Evolutionary conservation across 495 filamentous ascomycete genomes (phyloP), one percentile per base, ranked within the genome.

Genomic region (Podospora didyma): DNA sequence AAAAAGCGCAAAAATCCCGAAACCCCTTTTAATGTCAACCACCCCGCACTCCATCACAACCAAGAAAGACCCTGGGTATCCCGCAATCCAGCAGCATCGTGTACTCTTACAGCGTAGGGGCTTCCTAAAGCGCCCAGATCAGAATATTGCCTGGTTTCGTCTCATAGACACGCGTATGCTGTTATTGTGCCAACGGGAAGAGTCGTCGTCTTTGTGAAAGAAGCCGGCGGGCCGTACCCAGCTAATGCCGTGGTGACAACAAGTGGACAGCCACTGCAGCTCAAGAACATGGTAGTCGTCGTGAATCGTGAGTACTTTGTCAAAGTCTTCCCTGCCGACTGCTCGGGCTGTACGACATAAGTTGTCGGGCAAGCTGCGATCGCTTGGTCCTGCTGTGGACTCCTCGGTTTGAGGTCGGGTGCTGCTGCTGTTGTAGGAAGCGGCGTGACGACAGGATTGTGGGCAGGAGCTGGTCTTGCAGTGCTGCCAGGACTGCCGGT

Each of bases 131-230:
- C 3, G 14, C 39, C 34, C 31, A 12, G 14, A 19, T 45, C 3
- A 3, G 26, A 4, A 44, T 23, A 4, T 34, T 14, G 28, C 5
- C 49, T 22, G 4, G 17, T 12, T 26, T 34, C 17, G 17, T 12
- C 46, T 56, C 41, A 58, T 28, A 7, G 26, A n/a, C 67, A 70
- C 24, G 59, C 59, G 51, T 67, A 70, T 2, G 62, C 54, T 12
- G 67, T 70, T n/a, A 54, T 57, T 6, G 58, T 51, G 16, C 67
- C 67, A 10, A 70, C 56, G 1, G 64, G 59, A 14, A 67, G 49
- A 7, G 65, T 70, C 2, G 61, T 60, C 2, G 67, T 70, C 23
- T 60, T 65, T 3, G 53, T 62, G 46, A 70, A 70, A n/a, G 42
- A 20, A 0, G 20, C 62, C 17, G 60, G 51, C 16, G 62, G 67